Conservation (phyloP, 345 rosid genomes). For the Melaleuca alternifolia region DNA sequence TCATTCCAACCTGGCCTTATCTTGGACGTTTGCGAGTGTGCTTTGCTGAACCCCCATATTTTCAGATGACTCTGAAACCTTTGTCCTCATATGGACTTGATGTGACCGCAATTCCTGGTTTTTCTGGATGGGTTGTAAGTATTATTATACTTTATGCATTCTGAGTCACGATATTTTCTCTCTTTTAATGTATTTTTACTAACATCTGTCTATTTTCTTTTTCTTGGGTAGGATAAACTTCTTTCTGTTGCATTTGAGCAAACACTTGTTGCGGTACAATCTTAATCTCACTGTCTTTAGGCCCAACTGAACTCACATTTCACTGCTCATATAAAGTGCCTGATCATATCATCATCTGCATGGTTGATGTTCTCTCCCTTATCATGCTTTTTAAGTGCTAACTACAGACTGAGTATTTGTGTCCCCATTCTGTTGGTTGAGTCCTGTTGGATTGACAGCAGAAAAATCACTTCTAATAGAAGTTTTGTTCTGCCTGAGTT, state of each 20-base stretch:
- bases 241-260: slow-evolving; percentile 84
- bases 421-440: not conserved
- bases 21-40: slow-evolving; percentile 80
- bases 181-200: not conserved
- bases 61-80: slow-evolving; percentile 91
- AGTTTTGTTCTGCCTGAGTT: not conserved
- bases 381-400: not conserved
- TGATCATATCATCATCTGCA: not conserved
- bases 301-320: not conserved
- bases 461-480: not conserved
- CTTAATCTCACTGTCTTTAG: not conserved
- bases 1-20: slow-evolving; percentile 81
- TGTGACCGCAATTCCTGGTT: slow-evolving; percentile 83
- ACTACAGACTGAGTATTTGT: not conserved
- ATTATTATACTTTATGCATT: not conserved
- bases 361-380: not conserved
- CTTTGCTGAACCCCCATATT: slow-evolving; percentile 94
- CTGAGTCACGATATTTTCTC: not conserved
- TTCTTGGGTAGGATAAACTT: slow-evolving; percentile 67
- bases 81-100: slow-evolving; percentile 64
- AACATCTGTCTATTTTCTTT: not conserved
- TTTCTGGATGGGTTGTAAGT: slow-evolving; percentile 99
- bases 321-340: not conserved
- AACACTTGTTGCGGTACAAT: slow-evolving; percentile 60
- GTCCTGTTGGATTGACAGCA: not conserved